Percentiles rank a stretch among this genome's conserved stretches.
phyloP scores from a whole-genome alignment of 73 alveolate species.

The Durusdinium trenchii region DNA sequence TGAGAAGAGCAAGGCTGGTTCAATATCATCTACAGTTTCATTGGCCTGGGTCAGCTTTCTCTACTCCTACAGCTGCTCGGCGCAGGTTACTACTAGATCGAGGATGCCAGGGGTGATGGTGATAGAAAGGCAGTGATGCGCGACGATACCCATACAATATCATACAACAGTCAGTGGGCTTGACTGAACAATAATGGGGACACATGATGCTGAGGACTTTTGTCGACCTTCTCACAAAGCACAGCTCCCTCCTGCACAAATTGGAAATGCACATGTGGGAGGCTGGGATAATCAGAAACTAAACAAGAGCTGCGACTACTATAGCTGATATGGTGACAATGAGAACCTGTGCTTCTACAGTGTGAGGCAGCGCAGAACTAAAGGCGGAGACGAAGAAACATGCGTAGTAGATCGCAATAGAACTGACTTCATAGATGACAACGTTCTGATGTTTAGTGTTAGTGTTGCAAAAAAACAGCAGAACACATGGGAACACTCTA shows the following conservation, averaged over 20 bases:
- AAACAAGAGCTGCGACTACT: too few relatives aligned
- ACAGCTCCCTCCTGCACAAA: conserved; percentile 20
- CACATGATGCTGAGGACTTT: not conserved
- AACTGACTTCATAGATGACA: too few relatives aligned
- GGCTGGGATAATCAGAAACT: not conserved
- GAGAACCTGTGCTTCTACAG: not conserved
- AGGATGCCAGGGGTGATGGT: not conserved
- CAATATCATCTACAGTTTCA: conserved; percentile 43
- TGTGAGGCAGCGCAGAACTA: not conserved
- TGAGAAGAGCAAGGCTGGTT: conserved; percentile 39
- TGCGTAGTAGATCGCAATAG: too few relatives aligned
- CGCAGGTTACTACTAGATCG: not conserved
- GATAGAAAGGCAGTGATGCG: too few relatives aligned
- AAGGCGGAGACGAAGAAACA: too few relatives aligned
- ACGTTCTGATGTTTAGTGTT: too few relatives aligned
- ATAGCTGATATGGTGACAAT: too few relatives aligned
- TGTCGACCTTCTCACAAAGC: conserved; percentile 67
- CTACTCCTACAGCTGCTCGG: conserved; percentile 41
- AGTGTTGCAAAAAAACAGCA: too few relatives aligned
- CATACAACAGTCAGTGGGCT: not conserved
- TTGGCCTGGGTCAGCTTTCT: conserved; percentile 52
- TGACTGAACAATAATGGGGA: not conserved
- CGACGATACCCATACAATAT: not conserved
- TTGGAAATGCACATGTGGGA: conserved; percentile 25
- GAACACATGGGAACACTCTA: too few relatives aligned